phyloP scores from a whole-genome alignment of 1,139 yeast species.

The Taphrina sp. region DNA sequence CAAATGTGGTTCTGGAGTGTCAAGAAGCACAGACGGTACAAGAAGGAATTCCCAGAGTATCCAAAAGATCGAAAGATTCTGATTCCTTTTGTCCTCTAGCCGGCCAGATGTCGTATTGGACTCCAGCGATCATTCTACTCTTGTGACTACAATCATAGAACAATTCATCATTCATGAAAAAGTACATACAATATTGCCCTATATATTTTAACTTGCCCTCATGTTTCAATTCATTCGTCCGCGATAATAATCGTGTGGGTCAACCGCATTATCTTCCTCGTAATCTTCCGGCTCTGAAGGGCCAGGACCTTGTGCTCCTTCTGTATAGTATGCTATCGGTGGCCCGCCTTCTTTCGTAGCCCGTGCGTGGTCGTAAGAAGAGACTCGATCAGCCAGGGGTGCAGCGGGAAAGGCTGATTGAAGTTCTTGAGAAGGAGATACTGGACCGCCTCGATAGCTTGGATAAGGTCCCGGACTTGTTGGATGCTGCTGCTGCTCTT shows the following conservation, averaged over 20 bases:
- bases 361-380: conserved; percentile 16
- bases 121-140: too few species aligned
- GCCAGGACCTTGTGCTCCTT: too few species aligned
- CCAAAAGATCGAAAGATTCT: conserved; percentile 67
- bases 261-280: background rate
- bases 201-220: too few species aligned
- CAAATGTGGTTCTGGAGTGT: conserved; percentile 84
- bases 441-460: background rate
- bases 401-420: conserved; percentile 16
- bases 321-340: conserved; percentile 21
- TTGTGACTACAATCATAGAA: too few species aligned
- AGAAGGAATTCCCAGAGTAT: conserved; percentile 71
- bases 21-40: conserved; percentile 65
- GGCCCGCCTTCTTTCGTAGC: conserved; percentile 27
- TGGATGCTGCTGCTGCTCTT: background rate
- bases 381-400: background rate
- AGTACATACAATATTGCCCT: too few species aligned
- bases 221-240: too few species aligned
- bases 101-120: too few species aligned
- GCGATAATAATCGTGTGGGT: too few species aligned
- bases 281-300: background rate
- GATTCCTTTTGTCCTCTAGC: conserved; percentile 55
- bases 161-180: too few species aligned
- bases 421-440: conserved; percentile 21
- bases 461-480: background rate